Evolutionary conservation across 2,329 filamentous ascomycete genomes (phyloP), one percentile per base, ranked within the genome.

Genomic region (Fonsecaea pugnacius): DNA sequence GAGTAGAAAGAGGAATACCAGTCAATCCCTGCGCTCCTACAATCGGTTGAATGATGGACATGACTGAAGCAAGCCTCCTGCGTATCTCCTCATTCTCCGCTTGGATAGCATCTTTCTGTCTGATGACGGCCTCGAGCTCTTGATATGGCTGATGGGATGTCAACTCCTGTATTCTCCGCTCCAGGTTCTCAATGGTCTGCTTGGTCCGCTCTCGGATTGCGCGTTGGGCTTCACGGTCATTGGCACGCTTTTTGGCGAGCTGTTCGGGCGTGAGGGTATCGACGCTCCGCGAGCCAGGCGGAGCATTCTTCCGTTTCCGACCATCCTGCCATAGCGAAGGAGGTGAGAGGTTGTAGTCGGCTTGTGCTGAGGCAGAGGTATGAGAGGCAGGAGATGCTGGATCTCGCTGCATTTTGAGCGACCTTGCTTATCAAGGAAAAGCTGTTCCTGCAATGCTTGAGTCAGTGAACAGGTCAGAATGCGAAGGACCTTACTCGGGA

Each of bases 221-320:
- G 55, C 91, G 85, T 75, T 96, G 91, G 33, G 91, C 92, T 76
- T 96, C 91, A 63, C 91, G 88, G 75, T 96, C 91, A 84, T 96
- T 96, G 73, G 91, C 91, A 69, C 93, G 85, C 81, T 96, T 97
- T 77, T 92, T 90, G 33, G 90, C 91, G 64, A 96, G 85, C 78
- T 96, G 93, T 67, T 93, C 90, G 5, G 92, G 90, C 10, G 91
- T 96, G 74, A 96, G 83, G 73, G 91, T 94, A 68, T 92, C 91
- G 62, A 96, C 92, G 68, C 91, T 92, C 70, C 92, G 87, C 64
- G 89, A 80, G 52, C 77, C 76, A 27, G 75, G 69, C 63, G 72
- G 76, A 46, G 75, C 73, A 60, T 78, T 69, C 70, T 80, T 82
- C 72, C 79, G 77, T 70, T 78, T 79, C 62, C 76, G 74, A 50